Base-by-base conservation (phyloP, 306 rosid species). In the Mimosa bimucronata region DNA sequence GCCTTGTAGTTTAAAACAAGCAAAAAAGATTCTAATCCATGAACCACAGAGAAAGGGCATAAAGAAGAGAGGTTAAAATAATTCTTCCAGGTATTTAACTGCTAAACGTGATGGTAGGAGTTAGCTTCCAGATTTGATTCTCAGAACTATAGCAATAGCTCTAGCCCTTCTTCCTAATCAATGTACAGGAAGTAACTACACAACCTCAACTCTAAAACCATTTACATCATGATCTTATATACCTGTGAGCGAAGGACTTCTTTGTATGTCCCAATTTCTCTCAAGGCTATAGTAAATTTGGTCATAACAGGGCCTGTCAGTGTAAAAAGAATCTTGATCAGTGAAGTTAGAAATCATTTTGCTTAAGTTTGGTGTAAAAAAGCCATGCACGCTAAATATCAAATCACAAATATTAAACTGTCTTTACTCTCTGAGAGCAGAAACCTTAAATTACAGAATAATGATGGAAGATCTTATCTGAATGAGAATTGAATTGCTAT, bases 241-340 rank as follows among this genome's bases (percentile, higher is more conserved):
- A 96, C 99, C 99, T 96, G 98, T 73, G 99, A 96, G 15, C 99
- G 97, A 81, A 96, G 98, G 62, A 96, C 99, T 87, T 96, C 99
- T 87, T 96, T 96, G 90, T 96, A 96, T 64, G 99, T 96, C 81
- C 99, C 99, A 38, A 96, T 96, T 90, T 96, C 99, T 89, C 99
- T 90, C 74, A 96, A 81, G 15, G 99, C 99, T 68, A 96, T 96
- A 11, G 99, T 96, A 75, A 96, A 96, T 87, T 96, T 96, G 81
- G 98, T 96, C 99, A 96, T 96, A 80, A 96, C 99, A 81, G 99
- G 98, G 45, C 99, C 99, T 96, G 76, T 41, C 73, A 71, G 72
- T 73, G 76, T 23, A 40, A 65, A 73, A 18, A 78, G 77, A 85
- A 81, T 44, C 45, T 74, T 70, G 79, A 76, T 83, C 53, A 80